Conservation (phyloP, 1,284 basidiomycete genomes). For the Polyporus tsugae region DNA sequence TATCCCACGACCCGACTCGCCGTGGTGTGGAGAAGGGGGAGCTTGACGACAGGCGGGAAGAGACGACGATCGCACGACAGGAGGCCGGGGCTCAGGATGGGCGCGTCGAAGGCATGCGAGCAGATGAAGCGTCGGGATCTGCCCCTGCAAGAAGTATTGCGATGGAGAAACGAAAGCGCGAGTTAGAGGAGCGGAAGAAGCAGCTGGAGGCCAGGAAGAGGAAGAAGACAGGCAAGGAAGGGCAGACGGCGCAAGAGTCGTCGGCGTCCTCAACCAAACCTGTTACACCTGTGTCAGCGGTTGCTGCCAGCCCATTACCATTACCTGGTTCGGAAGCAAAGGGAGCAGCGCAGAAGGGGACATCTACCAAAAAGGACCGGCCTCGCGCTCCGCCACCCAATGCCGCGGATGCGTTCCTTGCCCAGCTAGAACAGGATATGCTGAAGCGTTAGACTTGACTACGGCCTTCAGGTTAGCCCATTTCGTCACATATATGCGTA, state of each 20-base stretch:
- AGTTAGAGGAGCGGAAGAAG: conserved; percentile 79
- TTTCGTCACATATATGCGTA: conserved; percentile 1
- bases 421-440: conserved; percentile 61
- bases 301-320: conserved; percentile 57
- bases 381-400: conserved; percentile 29
- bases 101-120: conserved; percentile 71
- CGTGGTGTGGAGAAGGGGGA: conserved; percentile 70
- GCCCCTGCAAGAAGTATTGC: conserved; percentile 59
- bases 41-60: conserved; percentile 70
- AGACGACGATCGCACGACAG: conserved; percentile 74
- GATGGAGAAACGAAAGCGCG: conserved; percentile 81
- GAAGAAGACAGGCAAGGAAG: conserved; percentile 54
- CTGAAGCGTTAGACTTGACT: conserved; percentile 19
- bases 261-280: neutral
- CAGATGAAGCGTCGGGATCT: conserved; percentile 39
- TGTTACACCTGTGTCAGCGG: conserved; percentile 13
- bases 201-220: conserved; percentile 83
- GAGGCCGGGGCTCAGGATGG: conserved; percentile 67
- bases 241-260: neutral
- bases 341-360: conserved; percentile 34
- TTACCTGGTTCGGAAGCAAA: conserved; percentile 59
- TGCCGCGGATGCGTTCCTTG: conserved; percentile 70
- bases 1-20: conserved; percentile 74
- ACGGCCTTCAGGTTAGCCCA: conserved; percentile 12
- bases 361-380: conserved; percentile 34